phyloP scores from a whole-genome alignment of 768 basidiomycete genomes.

The Leucosporidium scottii region DNA sequence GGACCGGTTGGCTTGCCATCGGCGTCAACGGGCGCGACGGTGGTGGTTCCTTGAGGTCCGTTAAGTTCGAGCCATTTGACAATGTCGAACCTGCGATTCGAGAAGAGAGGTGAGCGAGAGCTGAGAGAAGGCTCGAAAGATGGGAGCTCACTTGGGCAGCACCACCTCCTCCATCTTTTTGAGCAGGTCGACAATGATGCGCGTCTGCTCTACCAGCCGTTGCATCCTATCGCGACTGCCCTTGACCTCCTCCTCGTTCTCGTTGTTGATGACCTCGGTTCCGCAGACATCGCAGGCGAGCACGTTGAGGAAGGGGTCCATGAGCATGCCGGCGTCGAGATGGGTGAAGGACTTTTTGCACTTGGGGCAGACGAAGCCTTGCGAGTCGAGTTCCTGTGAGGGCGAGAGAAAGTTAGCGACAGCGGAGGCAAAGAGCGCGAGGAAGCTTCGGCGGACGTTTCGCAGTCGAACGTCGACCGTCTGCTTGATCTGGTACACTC shows the following conservation, averaged over 20 bases:
- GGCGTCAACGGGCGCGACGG: conserved; percentile 47
- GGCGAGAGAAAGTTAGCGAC: background rate
- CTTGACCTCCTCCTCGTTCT: conserved; percentile 72
- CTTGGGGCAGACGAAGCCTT: conserved; percentile 91
- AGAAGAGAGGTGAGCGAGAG: background rate
- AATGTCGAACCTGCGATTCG: conserved; percentile 36
- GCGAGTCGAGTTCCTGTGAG: conserved; percentile 83
- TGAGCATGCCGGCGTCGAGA: conserved; percentile 74
- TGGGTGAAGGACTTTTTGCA: conserved; percentile 78
- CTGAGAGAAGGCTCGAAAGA: background rate
- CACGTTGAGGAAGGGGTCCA: conserved; percentile 59
- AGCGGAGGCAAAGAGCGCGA: background rate
- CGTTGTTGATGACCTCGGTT: conserved; percentile 81
- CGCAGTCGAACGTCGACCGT: conserved; percentile 82
- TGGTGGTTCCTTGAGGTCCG: conserved; percentile 64
- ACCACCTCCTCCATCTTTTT: conserved; percentile 82
- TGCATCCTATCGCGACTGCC: conserved; percentile 94
- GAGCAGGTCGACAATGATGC: conserved; percentile 75
- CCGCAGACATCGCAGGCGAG: conserved; percentile 80
- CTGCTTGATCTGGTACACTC: conserved; percentile 83
- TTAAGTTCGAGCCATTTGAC: conserved; percentile 48
- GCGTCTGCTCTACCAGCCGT: conserved; percentile 84
- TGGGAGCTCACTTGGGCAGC: conserved; percentile 63
- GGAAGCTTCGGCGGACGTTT: conserved; percentile 51
- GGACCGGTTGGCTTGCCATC: background rate